Percentiles rank a stretch among this genome's conserved stretches.
These are phyloP conservation scores for Aspergillus leporis DNA, from an alignment of 495 filamentous ascomycete genomes.

Conservation along the genomic window DNA sequence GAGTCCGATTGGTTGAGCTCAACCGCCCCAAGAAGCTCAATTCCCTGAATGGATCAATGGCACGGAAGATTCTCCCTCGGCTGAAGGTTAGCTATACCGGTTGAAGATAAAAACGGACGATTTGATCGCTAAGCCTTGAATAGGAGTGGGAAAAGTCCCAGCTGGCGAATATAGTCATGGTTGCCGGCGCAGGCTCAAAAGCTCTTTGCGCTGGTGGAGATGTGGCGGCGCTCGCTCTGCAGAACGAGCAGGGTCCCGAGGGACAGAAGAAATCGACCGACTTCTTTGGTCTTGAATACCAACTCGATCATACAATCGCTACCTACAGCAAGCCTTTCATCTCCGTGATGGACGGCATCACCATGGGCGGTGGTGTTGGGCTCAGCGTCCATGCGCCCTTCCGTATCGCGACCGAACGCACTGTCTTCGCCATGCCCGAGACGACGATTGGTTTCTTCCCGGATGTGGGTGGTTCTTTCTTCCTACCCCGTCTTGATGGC, in stretches of 20 bases:
- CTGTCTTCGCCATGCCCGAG: constrained; percentile 96
- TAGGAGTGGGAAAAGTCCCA: constrained; percentile 92
- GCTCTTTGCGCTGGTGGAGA: constrained; percentile 95
- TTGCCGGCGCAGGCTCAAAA: constrained; percentile 81
- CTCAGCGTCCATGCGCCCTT: constrained; percentile 93
- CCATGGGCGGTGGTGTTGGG: constrained; percentile 97
- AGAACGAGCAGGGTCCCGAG: constrained; percentile 65
- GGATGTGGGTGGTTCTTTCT: constrained; percentile 94
- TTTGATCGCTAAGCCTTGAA: constrained; percentile 21
- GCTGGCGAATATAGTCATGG: constrained; percentile 86
- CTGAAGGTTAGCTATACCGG: constrained; percentile 53
- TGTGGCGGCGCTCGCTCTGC: constrained; percentile 70
- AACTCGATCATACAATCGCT: constrained; percentile 91
- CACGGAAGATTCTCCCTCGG: constrained; percentile 82
- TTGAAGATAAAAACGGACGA: neutral
- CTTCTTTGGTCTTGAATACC: constrained; percentile 92
- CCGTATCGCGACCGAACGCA: constrained; percentile 93
- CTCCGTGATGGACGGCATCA: constrained; percentile 95
- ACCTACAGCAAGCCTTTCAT: constrained; percentile 92
- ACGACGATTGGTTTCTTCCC: constrained; percentile 98
- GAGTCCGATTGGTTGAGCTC: constrained; percentile 87
- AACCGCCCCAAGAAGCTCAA: constrained; percentile 91
- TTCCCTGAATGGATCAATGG: constrained; percentile 91
- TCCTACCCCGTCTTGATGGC: constrained; percentile 86
- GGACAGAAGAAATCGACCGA: constrained; percentile 70